Base-by-base conservation (phyloP, 495 filamentous ascomycete genomes). In the Lineolata rhizophorae region DNA sequence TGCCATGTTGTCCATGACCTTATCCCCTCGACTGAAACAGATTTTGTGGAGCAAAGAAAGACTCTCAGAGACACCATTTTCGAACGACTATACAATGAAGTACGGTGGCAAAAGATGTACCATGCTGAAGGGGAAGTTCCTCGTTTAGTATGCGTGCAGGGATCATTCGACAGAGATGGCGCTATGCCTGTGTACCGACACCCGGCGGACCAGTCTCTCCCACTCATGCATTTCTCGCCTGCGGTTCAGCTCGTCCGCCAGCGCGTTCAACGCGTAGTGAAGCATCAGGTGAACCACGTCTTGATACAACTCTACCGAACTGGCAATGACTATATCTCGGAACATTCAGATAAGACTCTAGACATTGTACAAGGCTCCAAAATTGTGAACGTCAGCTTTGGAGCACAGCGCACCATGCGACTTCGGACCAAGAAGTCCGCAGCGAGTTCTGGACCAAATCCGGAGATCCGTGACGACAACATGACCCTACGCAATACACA, bases 311-410 rank as follows among this genome's bases (percentile, higher is more conserved):
- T 84, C 26, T 97, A 97, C 45, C 83, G 87, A 6, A 61, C 67
- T 41, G 84, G 90, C 13, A 64, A 72, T n/a, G 87, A 97, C 49
- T 76, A 78, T 41, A 99, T 99, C 37, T 91, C 82, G 5, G 90
- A 99, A 45, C 87, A 99, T 48, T 82, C 76, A 18, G 87, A 99
- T 45, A 99, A 99, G 54, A 93, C 85, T 0, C 54, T 99, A 4
- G 87, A 99, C 41, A 90, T 99, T 32, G 72, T 66, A 20, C 70
- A 64, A 26, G 72, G 65, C 9, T 83, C 71, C 9, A 78, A 55
- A 35, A 91, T 99, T 37, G 82, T 81, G 33, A 95, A 95, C 46
- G 71, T 94, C 29, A 91, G 80, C 36, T 60, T 99, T 13, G 87
- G 87, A 3, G 87, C 85, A 1, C 73, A 90, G 53, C 66, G 87